Evolutionary conservation across 1,284 basidiomycete genomes (phyloP).

Genomic region (Cutaneotrichosporon dermatis): DNA sequence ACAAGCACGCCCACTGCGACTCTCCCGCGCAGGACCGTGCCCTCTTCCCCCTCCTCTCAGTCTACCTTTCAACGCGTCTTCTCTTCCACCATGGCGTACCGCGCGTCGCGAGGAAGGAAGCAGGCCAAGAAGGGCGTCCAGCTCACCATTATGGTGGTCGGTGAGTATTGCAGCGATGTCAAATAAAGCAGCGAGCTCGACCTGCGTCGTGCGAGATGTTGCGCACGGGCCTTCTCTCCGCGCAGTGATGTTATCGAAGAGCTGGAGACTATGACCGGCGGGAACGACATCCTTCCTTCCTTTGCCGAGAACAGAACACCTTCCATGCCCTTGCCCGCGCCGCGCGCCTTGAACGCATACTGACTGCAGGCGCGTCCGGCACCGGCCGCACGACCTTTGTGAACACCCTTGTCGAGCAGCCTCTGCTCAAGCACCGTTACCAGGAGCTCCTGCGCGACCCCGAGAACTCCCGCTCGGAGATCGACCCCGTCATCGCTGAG

Average conservation of each 20-base stretch:
- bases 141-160: slow-evolving; percentile 92
- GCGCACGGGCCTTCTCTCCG: not conserved
- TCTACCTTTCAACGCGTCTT: not conserved
- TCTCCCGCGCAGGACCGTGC: slow-evolving; percentile 10
- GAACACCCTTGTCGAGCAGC: slow-evolving; percentile 94
- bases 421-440: slow-evolving; percentile 61
- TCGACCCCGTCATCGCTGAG: slow-evolving; percentile 57
- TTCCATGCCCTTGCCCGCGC: too few species aligned
- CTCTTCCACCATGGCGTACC: slow-evolving; percentile 49
- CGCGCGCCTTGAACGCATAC: not conserved
- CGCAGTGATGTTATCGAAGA: too few species aligned
- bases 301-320: too few species aligned
- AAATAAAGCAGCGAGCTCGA: not conserved
- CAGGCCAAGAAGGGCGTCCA: slow-evolving; percentile 97
- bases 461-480: slow-evolving; percentile 67
- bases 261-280: too few species aligned
- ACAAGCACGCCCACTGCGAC: not conserved
- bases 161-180: slow-evolving; percentile 50
- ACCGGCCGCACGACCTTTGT: slow-evolving; percentile 96
- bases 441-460: slow-evolving; percentile 47
- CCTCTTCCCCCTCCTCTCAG: not conserved
- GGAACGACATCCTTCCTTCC: too few species aligned
- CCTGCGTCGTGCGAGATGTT: too few species aligned
- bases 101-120: slow-evolving; percentile 75
- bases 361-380: slow-evolving; percentile 71